phyloP scores from a whole-genome alignment of 148 eudicot species.

The Chenopodium formosanum region DNA sequence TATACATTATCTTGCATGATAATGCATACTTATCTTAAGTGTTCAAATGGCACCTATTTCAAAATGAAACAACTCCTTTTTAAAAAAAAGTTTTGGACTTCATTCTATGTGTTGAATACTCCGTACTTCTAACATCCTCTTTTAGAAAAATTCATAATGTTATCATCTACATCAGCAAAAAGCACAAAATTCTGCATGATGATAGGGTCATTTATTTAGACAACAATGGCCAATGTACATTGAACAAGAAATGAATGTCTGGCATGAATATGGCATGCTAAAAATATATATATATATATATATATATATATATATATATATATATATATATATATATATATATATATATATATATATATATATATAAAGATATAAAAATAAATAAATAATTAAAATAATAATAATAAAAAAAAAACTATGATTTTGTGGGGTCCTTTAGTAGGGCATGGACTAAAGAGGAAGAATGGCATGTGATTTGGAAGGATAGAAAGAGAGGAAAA shows the following conservation, averaged over 20 bases:
- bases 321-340: no score
- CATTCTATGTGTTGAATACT: no score
- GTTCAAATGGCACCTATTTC: no score
- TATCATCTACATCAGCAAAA: not conserved
- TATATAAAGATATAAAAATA: no score
- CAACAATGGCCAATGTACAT: not conserved
- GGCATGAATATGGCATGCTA: not conserved
- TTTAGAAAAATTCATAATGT: not conserved
- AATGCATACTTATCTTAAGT: no score
- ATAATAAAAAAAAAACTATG: not conserved
- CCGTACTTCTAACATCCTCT: no score
- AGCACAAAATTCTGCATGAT: not conserved
- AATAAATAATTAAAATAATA: not conserved
- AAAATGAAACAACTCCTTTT: no score
- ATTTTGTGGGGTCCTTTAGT: conserved; percentile 3
- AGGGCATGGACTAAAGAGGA: not conserved
- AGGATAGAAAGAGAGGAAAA: not conserved
- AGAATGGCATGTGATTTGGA: conserved; percentile 8
- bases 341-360: no score
- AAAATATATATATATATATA: not conserved
- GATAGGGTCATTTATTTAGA: not conserved
- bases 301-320: no score
- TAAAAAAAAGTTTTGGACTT: no score
- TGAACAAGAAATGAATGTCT: not conserved
- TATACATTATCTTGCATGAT: no score